These are phyloP conservation scores for Cenchrus purpureus DNA, from an alignment of 176 grass and related monocot genomes.

Conservation along the genomic window DNA sequence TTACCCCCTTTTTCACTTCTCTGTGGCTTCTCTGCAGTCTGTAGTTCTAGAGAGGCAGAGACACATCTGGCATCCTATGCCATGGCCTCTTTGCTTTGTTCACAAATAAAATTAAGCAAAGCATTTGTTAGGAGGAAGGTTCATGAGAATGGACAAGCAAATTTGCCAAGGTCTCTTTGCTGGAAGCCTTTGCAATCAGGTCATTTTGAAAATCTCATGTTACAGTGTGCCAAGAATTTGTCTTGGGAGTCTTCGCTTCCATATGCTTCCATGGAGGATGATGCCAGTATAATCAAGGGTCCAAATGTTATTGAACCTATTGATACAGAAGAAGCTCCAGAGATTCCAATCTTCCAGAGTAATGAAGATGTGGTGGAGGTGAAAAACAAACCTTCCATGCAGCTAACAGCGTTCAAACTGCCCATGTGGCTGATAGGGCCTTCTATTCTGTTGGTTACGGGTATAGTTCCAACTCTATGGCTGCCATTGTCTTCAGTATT, in stretches of 20 bases:
- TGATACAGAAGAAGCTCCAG: constrained; percentile 61
- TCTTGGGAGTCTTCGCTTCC: constrained; percentile 70
- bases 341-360: constrained; percentile 66
- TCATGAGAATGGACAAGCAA: constrained; percentile 24
- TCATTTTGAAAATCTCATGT: constrained; percentile 35
- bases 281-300: constrained; percentile 62
- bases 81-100: constrained; percentile 62
- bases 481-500: constrained; percentile 82
- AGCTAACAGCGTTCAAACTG: constrained; percentile 51
- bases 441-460: constrained; percentile 63
- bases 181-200: constrained; percentile 25
- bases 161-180: constrained; percentile 40
- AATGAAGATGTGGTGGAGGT: constrained; percentile 62
- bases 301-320: constrained; percentile 64
- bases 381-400: constrained; percentile 41
- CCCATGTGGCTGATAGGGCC: constrained; percentile 93
- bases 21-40: constrained; percentile 17
- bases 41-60: not conserved
- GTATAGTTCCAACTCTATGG: constrained; percentile 88
- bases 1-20: not conserved
- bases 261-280: constrained; percentile 57
- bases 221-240: constrained; percentile 59
- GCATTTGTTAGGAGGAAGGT: constrained; percentile 41
- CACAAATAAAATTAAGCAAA: constrained; percentile 45
- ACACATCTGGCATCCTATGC: not conserved